Evolutionary conservation across 2,329 filamentous ascomycete species (phyloP).

Genomic region (Fusarium sp.): DNA sequence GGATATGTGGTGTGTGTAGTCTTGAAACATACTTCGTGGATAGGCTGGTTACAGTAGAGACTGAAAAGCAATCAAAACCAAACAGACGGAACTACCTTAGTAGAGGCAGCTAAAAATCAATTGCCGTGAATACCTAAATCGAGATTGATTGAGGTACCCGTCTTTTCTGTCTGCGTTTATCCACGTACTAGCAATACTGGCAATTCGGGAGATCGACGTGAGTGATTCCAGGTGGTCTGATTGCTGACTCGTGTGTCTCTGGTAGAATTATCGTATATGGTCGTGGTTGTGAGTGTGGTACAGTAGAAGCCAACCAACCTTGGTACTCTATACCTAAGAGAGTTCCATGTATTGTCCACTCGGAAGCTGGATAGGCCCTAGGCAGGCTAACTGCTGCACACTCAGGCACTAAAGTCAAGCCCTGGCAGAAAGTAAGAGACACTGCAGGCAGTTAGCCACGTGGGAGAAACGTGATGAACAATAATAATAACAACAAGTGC

Average conservation of each 20-base stretch:
- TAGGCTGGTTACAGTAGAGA: not conserved
- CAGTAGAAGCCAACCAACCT: no score
- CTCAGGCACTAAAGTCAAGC: not conserved
- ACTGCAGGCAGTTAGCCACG: conserved; percentile 40
- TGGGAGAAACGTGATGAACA: conserved; percentile 44
- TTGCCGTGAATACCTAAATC: not conserved
- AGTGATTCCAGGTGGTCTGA: conserved; percentile 28
- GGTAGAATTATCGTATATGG: conserved; percentile 2
- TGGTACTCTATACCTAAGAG: no score
- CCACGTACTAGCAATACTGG: conserved; percentile 22
- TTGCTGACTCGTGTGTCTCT: conserved; percentile 40
- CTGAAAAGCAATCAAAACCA: not conserved
- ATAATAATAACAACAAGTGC: conserved; percentile 1
- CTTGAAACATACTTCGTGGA: not conserved
- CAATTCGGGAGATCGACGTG: conserved; percentile 46
- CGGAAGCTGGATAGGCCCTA: not conserved
- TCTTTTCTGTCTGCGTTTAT: not conserved
- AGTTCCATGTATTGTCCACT: not conserved
- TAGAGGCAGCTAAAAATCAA: conserved; percentile 1
- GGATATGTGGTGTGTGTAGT: not conserved
- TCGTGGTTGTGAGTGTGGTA: no score
- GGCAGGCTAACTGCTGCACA: not conserved
- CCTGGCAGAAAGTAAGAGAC: conserved; percentile 9
- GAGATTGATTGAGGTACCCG: not conserved
- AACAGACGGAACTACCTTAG: not conserved